phyloP scores from a whole-genome alignment of 768 basidiomycete genomes.

The Mycena epipterygia region DNA sequence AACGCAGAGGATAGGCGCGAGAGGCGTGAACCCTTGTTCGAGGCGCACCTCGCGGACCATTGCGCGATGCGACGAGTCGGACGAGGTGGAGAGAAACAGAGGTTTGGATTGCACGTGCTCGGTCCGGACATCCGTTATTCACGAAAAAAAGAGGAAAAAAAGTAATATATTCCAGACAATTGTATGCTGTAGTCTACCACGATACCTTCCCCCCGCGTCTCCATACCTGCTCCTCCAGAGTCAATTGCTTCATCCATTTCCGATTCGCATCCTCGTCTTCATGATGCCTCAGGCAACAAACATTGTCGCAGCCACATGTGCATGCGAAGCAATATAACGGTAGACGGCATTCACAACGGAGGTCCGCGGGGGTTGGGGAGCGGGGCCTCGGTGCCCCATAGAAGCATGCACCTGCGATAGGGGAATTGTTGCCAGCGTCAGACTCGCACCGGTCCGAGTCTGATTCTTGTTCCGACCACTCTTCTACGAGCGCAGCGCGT shows the following conservation, averaged over 20 bases:
- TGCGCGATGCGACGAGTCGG: not conserved
- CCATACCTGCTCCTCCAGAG: not conserved
- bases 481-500: no score
- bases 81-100: no score
- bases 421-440: not conserved
- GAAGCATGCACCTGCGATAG: not conserved
- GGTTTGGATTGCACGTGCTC: no score
- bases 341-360: not conserved
- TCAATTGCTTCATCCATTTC: slow-evolving; percentile 5
- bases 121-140: no score
- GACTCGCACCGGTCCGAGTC: not conserved
- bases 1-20: not conserved
- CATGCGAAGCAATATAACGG: not conserved
- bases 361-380: not conserved
- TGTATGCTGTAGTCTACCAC: no score
- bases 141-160: no score
- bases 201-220: not conserved
- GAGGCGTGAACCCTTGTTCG: not conserved
- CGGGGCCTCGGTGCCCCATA: not conserved
- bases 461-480: not conserved
- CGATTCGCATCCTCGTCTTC: not conserved
- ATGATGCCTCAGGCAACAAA: not conserved
- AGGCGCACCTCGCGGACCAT: not conserved
- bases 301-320: not conserved
- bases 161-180: no score